Evolutionary conservation across 176 grass and related monocot species (phyloP), one percentile per base, ranked within the genome.

Genomic region (sorghum (Sorghum bicolor)): DNA sequence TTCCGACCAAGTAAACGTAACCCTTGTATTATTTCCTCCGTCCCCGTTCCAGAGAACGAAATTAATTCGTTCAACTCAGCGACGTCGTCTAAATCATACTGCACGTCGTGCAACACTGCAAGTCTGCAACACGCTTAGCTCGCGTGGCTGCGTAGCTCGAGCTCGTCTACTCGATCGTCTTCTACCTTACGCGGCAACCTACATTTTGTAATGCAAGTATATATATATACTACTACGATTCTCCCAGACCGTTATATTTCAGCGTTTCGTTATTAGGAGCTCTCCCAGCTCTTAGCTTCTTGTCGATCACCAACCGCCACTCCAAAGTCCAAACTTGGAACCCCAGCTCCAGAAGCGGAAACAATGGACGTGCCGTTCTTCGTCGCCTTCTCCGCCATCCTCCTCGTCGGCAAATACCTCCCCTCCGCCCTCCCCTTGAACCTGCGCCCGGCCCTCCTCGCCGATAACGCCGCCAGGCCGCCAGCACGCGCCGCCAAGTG

Each of bases 341-440:
- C 37, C 37, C 37, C 37, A 38, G 37, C 7, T 4, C 5, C 10
- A n/a, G n/a, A 69, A 70, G 5, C 34, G 1, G 16, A 4, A 13
- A 3, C n/a, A 2, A 82, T 83, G 69, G 80, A 63, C 69, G 55
- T 74, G 53, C 80, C 80, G 12, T 83, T 83, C 81, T 83, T 74
- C 81, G 55, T 83, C 28, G 38, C 70, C 39, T 83, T 74, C 29
- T 17, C 69, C 28, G 17, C 10, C 38, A 74, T 83, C 37, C 52
- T 60, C 50, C 80, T 83, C 55, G 4, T 74, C 38, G 52, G 26
- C 28, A n/a, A 20, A 29, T 74, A 62, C 55, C 55, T 83, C 69
- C 80, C 80, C 2, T 47, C 26, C 37, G 28, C 28, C 25, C 80
- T 83, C 11, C 69, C 69, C 1, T 4, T 39, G 20, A 41, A 16